Base-by-base conservation (phyloP, 768 basidiomycete genomes). In the Boletus insuetus region DNA sequence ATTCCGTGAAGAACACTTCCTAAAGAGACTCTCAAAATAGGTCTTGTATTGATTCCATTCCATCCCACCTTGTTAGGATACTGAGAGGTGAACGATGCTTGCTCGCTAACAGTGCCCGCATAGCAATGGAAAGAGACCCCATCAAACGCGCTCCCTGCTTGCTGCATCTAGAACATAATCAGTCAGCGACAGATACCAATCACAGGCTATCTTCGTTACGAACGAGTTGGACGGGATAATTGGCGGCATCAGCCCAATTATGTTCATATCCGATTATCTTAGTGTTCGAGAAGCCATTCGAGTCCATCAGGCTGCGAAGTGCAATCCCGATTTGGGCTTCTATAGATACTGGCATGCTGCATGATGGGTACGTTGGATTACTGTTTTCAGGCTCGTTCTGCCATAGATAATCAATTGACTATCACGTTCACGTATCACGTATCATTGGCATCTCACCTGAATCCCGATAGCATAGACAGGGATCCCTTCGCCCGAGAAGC, bases 61-160 rank as follows among this genome's bases (percentile, higher is more conserved):
- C 10, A 9, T 6, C 53, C 46, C 47, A 69, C 79, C 73, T 86
- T 86, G 55, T 67, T 66, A 2, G 86, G 85, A 56, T 74, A 86
- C 12, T 75, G 74, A 41, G 73, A 71, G 29, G 82, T 79, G 70
- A 87, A 89, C 2, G 66, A 63, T 41, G 79, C 76, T 66, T 89
- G 86, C 4, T 83, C 65, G 1, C 63, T 68, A 38, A 82, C 81
- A 24, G 64, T 70, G 2, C 87, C 87, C 62, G 62, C 73, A 54
- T 91, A 89, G 61, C 89, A 89, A 65, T 91, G 87, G 64, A 89
- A 90, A 0, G 84, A 73, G 13, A 84, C 86, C 5, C 88, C 88
- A 16, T 78, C 74, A 53, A 87, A 86, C 0, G 83, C 75, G 55
- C 69, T 77, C 3, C 71, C 74, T 6, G 80, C 81, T 44, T 79